Evolutionary conservation across 1,284 basidiomycete genomes (phyloP), one percentile per base, ranked within the genome.

Genomic region (Garcileccinum viscosum): DNA sequence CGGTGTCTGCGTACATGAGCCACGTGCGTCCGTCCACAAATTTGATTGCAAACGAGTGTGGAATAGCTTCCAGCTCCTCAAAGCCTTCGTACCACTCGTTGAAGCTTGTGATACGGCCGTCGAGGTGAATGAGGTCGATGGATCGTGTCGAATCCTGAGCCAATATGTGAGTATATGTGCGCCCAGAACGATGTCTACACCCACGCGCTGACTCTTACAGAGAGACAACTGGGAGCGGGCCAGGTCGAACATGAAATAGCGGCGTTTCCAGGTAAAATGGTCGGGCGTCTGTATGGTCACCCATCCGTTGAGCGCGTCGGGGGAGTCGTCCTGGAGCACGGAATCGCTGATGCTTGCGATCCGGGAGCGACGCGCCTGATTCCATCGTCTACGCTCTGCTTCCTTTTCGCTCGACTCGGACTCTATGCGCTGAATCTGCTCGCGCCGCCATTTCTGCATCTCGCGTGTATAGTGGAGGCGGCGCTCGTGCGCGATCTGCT

Each of bases 31-130:
- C 84, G 70, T 88, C 86, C 35, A 80, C 81, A 73, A 93, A 89
- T 71, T 89, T 89, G 30, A 93, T 79, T 2, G 87, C 90, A 78
- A 93, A 93, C 1, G 92, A 90, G 74, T 90, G 83, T 4, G 90
- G 86, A 59, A 93, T 89, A 4, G 90, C 86, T 76, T 90, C 86
- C 32, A 93, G 80, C 64, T 93, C 90, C 70, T 93, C 92, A 69
- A 88, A 91, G 2, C 92, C 92, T 67, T 93, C 89, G 67, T 87
- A 84, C 86, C 90, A 92, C 74, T 93, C 92, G 65, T 85, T 83
- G 66, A 91, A 75, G 12, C 80, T 85, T 56, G 80, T 79, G 11
- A 91, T 77, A 22, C 82, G 76, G 19, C 82, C 84, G 3, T 84
- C 81, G 40, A 93, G 77, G 9, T 84, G 76, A 24, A 91, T 69